A percentile compares a stretch with the other conserved stretches of the same genome.
phyloP scores from a whole-genome alignment of 345 rosid genomes.

The Durio zibethinus region DNA sequence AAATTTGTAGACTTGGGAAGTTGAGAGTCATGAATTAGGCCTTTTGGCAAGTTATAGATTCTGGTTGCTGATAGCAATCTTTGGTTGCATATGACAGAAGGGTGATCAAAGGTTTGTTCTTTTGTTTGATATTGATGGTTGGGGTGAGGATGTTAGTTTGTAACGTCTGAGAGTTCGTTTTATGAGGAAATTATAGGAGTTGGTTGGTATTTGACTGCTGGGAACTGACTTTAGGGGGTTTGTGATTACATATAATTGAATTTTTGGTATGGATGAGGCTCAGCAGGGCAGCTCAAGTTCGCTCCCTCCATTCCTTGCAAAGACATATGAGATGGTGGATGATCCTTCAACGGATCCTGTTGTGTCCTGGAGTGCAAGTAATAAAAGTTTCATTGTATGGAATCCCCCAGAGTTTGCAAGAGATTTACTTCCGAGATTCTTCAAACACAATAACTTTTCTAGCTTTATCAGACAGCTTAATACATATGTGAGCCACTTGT shows the following conservation, averaged over 20 bases:
- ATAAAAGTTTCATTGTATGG: conserved; percentile 76
- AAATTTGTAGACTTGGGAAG: conserved; percentile 3
- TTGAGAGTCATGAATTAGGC: conserved; percentile 11
- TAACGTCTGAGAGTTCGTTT: background rate
- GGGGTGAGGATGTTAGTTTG: background rate
- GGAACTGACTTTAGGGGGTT: conserved; percentile 12
- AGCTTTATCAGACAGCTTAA: conserved; percentile 98
- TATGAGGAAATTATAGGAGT: background rate
- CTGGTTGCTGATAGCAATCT: background rate
- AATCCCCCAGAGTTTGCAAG: conserved; percentile 68
- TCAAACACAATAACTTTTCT: conserved; percentile 89
- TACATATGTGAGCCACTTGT: conserved; percentile 61
- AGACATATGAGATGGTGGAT: conserved; percentile 92
- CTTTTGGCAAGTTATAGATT: conserved; percentile 14
- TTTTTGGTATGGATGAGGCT: conserved; percentile 58
- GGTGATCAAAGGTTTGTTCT: background rate
- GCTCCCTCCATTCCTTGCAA: conserved; percentile 80
- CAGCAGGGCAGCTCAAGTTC: conserved; percentile 61
- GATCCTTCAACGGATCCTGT: conserved; percentile 64
- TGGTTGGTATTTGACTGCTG: conserved; percentile 3
- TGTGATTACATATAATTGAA: background rate
- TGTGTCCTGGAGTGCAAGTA: conserved; percentile 73
- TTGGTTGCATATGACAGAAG: background rate
- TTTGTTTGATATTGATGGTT: background rate
- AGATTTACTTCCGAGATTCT: conserved; percentile 79